Conservation (phyloP, 2,329 filamentous ascomycete species). For the Exophiala phaeomuriformis region DNA sequence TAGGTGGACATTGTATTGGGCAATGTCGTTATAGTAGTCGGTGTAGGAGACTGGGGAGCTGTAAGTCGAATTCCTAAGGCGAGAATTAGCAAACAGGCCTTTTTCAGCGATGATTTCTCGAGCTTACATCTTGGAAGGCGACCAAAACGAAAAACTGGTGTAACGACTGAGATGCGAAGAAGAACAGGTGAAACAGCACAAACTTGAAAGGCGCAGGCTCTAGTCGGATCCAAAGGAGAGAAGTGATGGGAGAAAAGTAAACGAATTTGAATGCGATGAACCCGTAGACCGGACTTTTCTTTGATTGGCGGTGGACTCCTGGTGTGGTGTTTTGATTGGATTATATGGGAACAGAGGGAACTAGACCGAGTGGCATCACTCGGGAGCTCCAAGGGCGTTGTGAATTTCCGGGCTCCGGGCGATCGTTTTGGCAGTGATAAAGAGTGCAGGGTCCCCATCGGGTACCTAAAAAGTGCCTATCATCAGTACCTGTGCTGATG, state of each 20-base stretch:
- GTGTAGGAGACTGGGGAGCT: slow-evolving; percentile 52
- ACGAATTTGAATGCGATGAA: slow-evolving; percentile 1
- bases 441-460: too few species aligned
- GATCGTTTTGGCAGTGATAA: too few species aligned
- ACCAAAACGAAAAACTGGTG: background rate
- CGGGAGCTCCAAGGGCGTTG: slow-evolving; percentile 3
- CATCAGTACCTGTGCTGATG: background rate
- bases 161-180: background rate
- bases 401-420: background rate
- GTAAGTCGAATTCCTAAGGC: slow-evolving; percentile 42
- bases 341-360: background rate
- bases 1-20: slow-evolving; percentile 72
- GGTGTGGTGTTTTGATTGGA: slow-evolving; percentile 17
- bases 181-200: background rate
- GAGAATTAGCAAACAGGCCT: background rate
- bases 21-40: slow-evolving; percentile 58
- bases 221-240: background rate
- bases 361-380: slow-evolving; percentile 18
- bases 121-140: slow-evolving; percentile 13
- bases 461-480: background rate
- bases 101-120: background rate
- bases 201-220: background rate
- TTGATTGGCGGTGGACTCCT: slow-evolving; percentile 8
- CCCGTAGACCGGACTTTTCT: slow-evolving; percentile 5
- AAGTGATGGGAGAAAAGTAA: background rate